phyloP scores from a whole-genome alignment of 345 rosid species.

The Theobroma cacao region DNA sequence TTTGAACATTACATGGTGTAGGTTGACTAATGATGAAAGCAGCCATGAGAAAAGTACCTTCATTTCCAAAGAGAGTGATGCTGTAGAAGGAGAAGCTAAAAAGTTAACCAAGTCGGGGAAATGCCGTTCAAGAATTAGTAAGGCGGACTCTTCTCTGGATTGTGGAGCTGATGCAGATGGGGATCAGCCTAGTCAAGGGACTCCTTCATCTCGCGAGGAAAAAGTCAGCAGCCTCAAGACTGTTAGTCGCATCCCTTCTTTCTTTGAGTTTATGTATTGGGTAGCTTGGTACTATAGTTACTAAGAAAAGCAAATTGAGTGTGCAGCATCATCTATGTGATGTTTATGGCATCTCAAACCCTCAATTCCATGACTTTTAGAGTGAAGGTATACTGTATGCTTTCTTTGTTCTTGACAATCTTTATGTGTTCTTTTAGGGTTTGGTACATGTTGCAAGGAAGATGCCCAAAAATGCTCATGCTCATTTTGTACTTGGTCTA shows the following conservation, averaged over 20 bases:
- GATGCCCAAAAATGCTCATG: slow-evolving; percentile 98
- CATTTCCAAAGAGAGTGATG: slow-evolving; percentile 51
- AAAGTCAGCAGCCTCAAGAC: slow-evolving; percentile 97
- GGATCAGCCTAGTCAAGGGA: slow-evolving; percentile 67
- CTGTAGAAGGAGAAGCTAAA: slow-evolving; percentile 58
- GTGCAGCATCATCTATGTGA: not conserved
- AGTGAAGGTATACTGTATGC: not conserved
- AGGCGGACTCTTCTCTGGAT: slow-evolving; percentile 60
- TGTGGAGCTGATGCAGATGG: slow-evolving; percentile 75
- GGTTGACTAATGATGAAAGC: slow-evolving; percentile 53
- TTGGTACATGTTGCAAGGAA: slow-evolving; percentile 90
- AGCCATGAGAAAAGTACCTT: slow-evolving; percentile 51
- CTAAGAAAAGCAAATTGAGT: not conserved
- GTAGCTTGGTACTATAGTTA: not conserved
- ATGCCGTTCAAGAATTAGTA: slow-evolving; percentile 62
- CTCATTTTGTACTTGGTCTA: slow-evolving; percentile 89
- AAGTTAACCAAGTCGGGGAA: slow-evolving; percentile 51
- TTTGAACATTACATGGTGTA: slow-evolving; percentile 19
- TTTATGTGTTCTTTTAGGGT: slow-evolving; percentile 49
- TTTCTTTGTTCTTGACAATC: not conserved
- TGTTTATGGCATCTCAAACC: not conserved
- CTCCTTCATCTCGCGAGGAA: slow-evolving; percentile 79
- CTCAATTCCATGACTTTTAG: not conserved
- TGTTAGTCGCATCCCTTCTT: slow-evolving; percentile 40
- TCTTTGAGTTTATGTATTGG: not conserved